A percentile compares a stretch with the other conserved stretches of the same genome.
These are phyloP conservation scores for Phlebopus sp. DNA, from an alignment of 1,284 basidiomycete genomes.

Conservation along the genomic window DNA sequence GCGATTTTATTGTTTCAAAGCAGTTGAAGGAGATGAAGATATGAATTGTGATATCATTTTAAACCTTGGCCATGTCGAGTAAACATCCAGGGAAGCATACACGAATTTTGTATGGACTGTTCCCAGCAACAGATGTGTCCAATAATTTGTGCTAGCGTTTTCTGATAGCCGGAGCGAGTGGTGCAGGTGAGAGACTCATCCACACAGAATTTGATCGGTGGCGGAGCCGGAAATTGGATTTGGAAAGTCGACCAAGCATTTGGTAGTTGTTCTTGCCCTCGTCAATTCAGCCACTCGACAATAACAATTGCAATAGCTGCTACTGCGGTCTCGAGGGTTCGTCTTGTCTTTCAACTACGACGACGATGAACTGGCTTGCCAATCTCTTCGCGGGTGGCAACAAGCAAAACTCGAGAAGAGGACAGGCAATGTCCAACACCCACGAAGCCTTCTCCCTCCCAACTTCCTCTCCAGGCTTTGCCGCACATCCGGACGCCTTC, in stretches of 20 bases:
- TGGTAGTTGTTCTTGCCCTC: constrained; percentile 7
- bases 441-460: constrained; percentile 79
- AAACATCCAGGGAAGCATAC: too few species aligned
- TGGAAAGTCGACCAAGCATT: constrained; percentile 1
- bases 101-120: too few species aligned
- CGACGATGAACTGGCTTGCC: constrained; percentile 67
- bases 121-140: too few species aligned
- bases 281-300: constrained; percentile 10
- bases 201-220: background rate
- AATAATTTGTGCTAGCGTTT: too few species aligned
- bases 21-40: constrained; percentile 37
- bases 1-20: constrained; percentile 61
- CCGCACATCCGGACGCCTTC: constrained; percentile 56
- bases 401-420: constrained; percentile 47
- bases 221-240: background rate
- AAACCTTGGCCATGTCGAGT: constrained; percentile 5
- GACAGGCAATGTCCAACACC: constrained; percentile 66
- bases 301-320: background rate
- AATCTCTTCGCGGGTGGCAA: constrained; percentile 55
- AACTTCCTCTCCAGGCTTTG: constrained; percentile 59
- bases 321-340: constrained; percentile 1
- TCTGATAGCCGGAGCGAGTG: too few species aligned
- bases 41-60: background rate
- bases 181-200: too few species aligned
- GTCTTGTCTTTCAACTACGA: constrained; percentile 6